Conservation (phyloP, 2,329 filamentous ascomycete species). For the Aulographum hederae region DNA sequence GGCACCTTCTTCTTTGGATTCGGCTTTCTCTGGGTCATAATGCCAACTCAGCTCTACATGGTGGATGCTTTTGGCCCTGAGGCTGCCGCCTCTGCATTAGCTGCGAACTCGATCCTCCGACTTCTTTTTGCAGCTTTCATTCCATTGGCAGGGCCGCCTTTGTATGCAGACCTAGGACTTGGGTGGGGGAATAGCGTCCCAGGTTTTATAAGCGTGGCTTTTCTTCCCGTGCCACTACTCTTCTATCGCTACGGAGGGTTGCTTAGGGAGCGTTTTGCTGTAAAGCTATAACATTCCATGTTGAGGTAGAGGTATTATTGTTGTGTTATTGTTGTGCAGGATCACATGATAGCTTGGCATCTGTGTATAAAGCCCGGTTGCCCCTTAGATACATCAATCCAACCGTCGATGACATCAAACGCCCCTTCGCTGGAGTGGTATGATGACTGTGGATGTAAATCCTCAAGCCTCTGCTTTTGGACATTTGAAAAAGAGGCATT, state of each 20-base stretch:
- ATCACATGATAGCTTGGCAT: no score
- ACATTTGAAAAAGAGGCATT: no score
- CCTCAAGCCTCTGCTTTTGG: no score
- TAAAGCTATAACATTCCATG: slow-evolving; percentile 1
- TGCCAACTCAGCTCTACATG: slow-evolving; percentile 16
- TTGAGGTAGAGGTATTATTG: slow-evolving; percentile 3
- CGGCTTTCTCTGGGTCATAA: slow-evolving; percentile 7
- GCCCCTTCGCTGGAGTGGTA: no score
- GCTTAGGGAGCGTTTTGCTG: slow-evolving; percentile 1
- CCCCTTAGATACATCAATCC: no score
- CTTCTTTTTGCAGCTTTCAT: slow-evolving; percentile 7
- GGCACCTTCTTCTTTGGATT: slow-evolving; percentile 10
- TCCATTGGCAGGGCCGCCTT: slow-evolving; percentile 8
- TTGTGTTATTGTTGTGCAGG: no score
- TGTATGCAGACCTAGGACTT: slow-evolving; percentile 10
- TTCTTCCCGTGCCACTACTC: slow-evolving; percentile 4
- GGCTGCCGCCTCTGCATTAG: slow-evolving; percentile 16
- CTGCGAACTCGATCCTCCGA: slow-evolving; percentile 11
- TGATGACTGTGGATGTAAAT: no score
- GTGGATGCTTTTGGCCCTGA: slow-evolving; percentile 15
- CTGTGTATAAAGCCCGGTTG: no score
- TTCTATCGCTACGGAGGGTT: slow-evolving; percentile 3
- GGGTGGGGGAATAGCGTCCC: slow-evolving; percentile 6
- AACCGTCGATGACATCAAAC: no score
- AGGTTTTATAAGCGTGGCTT: slow-evolving; percentile 4